Evolutionary conservation across 1,284 basidiomycete species (phyloP), one percentile per base, ranked within the genome.

Genomic region (Pterulicium gracile): DNA sequence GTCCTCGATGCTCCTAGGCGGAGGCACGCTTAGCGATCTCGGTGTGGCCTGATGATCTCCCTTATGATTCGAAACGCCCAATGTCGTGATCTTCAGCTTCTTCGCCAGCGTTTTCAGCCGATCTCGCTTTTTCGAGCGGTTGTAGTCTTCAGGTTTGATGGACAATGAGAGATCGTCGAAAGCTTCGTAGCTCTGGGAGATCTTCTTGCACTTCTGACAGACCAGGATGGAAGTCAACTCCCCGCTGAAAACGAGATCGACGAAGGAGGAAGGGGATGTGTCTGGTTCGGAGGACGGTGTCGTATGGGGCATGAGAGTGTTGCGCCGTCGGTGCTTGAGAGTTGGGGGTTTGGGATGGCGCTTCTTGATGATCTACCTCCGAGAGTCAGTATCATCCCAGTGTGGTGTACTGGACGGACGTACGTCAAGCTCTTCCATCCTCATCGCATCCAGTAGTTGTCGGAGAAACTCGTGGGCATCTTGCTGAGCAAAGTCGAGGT

Each of bases 361-460:
- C 54, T 79, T 77, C 61, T 89, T 90, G 63, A 91, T 89, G 43
- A 88, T 68, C 85, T 88, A 51, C 19, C 41, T 24, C n/a, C n/a
- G n/a, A 47, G 24, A 47, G 39, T 48, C 20, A 35, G 12, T 14
- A 49, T 57, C 15, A 55, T 52, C 19, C 43, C 14, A 41, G 2
- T 14, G 35, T 21, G 34, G 10, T 24, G 39, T 20, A 18, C 36
- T 24, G 17, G 27, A n/a, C n/a, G n/a, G 36, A 66, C 86, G 62
- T 55, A 91, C 87, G 60, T 97, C 93, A 50, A 83, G 68, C 61
- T 97, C 92, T 60, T 97, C 93, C 89, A 94, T 93, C 44, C 89
- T 78, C 73, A 94, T 88, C n/a, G 82, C 86, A 60, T 96, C 93
- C 41, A 96, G 69, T 48, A 96, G 69, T 52, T 93, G 91, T 32